These are phyloP conservation scores for Pyrenopolyporus hunteri DNA, from an alignment of 495 filamentous ascomycete species.

Conservation along the genomic window DNA sequence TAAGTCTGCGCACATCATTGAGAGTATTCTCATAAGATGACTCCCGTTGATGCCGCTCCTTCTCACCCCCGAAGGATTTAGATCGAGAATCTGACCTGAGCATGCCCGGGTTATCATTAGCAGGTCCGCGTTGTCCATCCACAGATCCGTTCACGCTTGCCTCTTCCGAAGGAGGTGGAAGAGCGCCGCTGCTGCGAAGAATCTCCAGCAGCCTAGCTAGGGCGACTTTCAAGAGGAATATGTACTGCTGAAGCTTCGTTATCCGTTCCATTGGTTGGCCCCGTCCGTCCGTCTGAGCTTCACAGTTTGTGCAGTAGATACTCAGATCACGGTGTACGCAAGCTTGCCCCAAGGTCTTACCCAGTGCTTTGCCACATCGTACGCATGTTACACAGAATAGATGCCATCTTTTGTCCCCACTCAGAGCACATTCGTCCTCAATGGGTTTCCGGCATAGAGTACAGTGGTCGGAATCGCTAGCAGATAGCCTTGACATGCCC, in stretches of 20 bases:
- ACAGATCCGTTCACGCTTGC: constrained; percentile 67
- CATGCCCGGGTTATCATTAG: constrained; percentile 49
- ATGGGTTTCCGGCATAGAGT: constrained; percentile 80
- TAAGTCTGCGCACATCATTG: constrained; percentile 87
- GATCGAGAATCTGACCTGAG: constrained; percentile 73
- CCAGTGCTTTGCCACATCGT: constrained; percentile 76
- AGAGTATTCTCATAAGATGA: constrained; percentile 94
- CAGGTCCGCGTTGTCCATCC: constrained; percentile 64
- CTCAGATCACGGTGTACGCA: constrained; percentile 68
- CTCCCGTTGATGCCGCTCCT: constrained; percentile 62
- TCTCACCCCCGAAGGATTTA: constrained; percentile 70
- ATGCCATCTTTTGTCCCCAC: constrained; percentile 81
- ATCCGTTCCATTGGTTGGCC: constrained; percentile 62
- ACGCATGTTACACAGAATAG: constrained; percentile 76
- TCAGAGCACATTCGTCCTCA: constrained; percentile 86
- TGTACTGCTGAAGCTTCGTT: constrained; percentile 88
- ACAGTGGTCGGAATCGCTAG: constrained; percentile 83
- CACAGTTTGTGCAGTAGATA: constrained; percentile 72
- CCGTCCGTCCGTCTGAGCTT: constrained; percentile 42
- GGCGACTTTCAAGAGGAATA: constrained; percentile 89
- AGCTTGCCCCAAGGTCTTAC: constrained; percentile 65
- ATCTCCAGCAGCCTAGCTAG: constrained; percentile 88
- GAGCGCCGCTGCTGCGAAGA: constrained; percentile 77
- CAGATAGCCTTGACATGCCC: constrained; percentile 75
- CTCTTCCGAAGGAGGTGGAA: constrained; percentile 80